Conservation (phyloP, 768 basidiomycete species). For the Pulveroboletus sp. region DNA sequence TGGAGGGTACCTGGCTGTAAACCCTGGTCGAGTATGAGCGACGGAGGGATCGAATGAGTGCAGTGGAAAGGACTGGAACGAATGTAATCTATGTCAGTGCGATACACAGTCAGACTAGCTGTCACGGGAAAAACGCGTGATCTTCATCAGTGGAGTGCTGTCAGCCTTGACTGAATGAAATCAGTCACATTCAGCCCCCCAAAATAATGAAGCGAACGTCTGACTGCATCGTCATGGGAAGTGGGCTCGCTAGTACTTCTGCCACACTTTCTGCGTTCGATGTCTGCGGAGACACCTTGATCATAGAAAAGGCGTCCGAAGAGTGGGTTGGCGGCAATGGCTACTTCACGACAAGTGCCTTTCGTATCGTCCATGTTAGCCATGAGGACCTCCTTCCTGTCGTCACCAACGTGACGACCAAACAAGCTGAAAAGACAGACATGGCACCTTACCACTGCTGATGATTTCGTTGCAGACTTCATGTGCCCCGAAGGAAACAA, state of each 20-base stretch:
- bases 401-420: slow-evolving; percentile 43
- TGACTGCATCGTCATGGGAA: slow-evolving; percentile 61
- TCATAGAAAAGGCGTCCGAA: slow-evolving; percentile 60
- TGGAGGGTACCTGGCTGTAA: slow-evolving; percentile 69
- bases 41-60: neutral
- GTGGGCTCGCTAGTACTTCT: slow-evolving; percentile 64
- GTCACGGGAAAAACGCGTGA: neutral
- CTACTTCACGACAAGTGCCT: slow-evolving; percentile 67
- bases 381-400: slow-evolving; percentile 55
- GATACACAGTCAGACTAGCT: neutral
- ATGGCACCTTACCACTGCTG: slow-evolving; percentile 53
- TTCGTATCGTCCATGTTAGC: slow-evolving; percentile 59
- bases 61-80: neutral
- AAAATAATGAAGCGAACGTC: slow-evolving; percentile 24
- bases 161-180: too few relatives aligned
- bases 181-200: neutral
- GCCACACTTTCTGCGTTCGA: slow-evolving; percentile 59
- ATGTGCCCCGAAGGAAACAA: slow-evolving; percentile 52
- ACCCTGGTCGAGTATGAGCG: slow-evolving; percentile 49
- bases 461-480: slow-evolving; percentile 54
- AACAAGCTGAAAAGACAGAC: slow-evolving; percentile 45
- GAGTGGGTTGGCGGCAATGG: slow-evolving; percentile 69
- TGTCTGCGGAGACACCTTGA: slow-evolving; percentile 51
- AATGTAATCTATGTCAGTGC: neutral
- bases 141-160: too few relatives aligned